These are phyloP conservation scores for Auricularia cornea DNA, from an alignment of 768 basidiomycete species.

Conservation along the genomic window DNA sequence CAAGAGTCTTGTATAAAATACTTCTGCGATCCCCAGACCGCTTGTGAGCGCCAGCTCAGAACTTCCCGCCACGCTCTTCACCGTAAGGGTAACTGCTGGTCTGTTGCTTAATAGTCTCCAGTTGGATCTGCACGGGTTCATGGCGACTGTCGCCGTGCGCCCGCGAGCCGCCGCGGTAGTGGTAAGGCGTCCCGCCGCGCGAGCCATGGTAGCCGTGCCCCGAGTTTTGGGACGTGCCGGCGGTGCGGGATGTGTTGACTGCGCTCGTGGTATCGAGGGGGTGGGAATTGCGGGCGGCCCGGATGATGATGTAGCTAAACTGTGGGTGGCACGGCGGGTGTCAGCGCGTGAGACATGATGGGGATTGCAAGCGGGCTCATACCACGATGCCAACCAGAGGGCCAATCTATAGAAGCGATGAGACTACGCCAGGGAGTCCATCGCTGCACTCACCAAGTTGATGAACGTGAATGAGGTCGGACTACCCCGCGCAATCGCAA, in stretches of 20 bases:
- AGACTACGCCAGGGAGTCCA: background rate
- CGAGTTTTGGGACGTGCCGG: background rate
- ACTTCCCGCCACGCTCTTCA: background rate
- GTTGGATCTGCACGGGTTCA: background rate
- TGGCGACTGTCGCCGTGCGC: background rate
- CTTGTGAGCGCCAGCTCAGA: background rate
- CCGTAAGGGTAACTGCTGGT: background rate
- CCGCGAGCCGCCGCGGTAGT: background rate
- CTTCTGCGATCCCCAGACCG: background rate
- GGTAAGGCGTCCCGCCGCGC: background rate
- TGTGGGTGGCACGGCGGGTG: no score
- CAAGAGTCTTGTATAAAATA: no score
- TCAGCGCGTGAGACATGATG: no score
- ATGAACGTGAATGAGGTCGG: background rate
- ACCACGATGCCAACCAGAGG: background rate
- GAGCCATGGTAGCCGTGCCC: background rate
- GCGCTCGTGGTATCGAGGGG: background rate
- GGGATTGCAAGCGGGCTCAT: no score
- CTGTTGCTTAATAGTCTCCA: background rate
- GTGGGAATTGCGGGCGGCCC: background rate
- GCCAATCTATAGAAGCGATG: background rate
- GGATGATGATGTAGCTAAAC: conserved; percentile 1
- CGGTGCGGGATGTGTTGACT: background rate
- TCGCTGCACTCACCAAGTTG: background rate
- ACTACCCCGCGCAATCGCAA: background rate